Evolutionary conservation across 257 asterid genomes (phyloP), one percentile per base, ranked within the genome.

Genomic region (Salvia rosmarinus): DNA sequence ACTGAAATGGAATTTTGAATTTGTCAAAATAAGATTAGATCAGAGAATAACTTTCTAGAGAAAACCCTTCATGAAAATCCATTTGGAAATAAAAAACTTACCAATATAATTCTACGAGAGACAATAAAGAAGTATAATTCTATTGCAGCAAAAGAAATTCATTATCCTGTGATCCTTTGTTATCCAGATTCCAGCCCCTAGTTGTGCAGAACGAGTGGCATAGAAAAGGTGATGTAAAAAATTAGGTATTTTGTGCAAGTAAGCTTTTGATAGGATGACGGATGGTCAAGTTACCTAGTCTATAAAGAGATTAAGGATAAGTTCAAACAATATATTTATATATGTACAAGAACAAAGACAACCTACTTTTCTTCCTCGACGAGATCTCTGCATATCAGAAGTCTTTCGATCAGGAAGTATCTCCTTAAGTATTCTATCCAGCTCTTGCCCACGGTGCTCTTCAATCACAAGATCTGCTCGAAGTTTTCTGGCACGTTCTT

Each of bases 401-500:
- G 77, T 75, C 71, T 83, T 85, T 20, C 90, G 78, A 68, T 81
- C 86, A 58, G 87, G 87, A 76, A 84, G 79, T 60, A 89, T 83
- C 77, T 90, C 96, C 85, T 85, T 80, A 49, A 92, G 89, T 67
- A 90, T 82, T 82, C 89, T 88, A 79, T 81, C 85, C 72, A 92
- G 80, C 81, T 90, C 97, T 77, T 78, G 85, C 43, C 90, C 91
- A 70, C 85, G 92, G 19, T 85, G 91, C 83, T 90, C 96, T 81
- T 92, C 98, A 68, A 79, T 59, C 68, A 91, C 92, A 70, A 92
- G 90, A 83, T 92, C 97, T 49, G 87, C 87, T 74, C 90, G 71
- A 70, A 92, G 95, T 85, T 85, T 83, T 80, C 93, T 86, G 43
- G 93, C 90, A 75, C 97, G 87, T 72, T 88, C 96, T 90, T 87